Percentiles rank a stretch among this genome's conserved stretches.
Evolutionary conservation across 345 rosid genomes (phyloP).

Genomic region (Eutrema yunnanense): DNA sequence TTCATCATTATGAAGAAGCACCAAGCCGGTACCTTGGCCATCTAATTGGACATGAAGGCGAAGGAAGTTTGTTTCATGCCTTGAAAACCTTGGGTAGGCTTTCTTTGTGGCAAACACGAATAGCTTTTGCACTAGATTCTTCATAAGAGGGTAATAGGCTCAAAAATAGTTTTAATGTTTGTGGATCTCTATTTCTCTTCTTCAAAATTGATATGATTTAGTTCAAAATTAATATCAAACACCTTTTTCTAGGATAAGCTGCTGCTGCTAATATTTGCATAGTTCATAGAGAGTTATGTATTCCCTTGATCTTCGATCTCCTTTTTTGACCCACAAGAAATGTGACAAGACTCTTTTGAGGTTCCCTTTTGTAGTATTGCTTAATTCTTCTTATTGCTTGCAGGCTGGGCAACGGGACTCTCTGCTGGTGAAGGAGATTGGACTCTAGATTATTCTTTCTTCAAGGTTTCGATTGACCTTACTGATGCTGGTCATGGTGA

Average conservation of each 20-base stretch:
- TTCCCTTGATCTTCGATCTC: not conserved
- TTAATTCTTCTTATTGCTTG: constrained; percentile 1
- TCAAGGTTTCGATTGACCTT: constrained; percentile 62
- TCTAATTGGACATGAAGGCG: constrained; percentile 90
- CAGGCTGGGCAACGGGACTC: constrained; percentile 89
- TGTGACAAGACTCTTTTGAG: not conserved
- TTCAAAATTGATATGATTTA: not conserved
- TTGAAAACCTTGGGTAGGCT: constrained; percentile 76
- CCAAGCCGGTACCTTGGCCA: constrained; percentile 84
- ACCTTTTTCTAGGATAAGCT: not conserved
- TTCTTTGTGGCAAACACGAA: not conserved
- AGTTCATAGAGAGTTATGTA: not conserved
- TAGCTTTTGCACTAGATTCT: not conserved
- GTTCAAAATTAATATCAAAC: not conserved
- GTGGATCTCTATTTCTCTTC: not conserved
- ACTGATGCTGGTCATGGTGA: constrained; percentile 95
- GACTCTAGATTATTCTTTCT: constrained; percentile 68
- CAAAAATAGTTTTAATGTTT: not conserved
- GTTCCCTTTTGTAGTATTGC: not conserved
- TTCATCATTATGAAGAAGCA: constrained; percentile 75
- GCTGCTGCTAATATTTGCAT: not conserved
- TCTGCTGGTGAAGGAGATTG: constrained; percentile 69
- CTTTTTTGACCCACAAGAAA: not conserved
- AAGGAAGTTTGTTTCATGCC: constrained; percentile 80
- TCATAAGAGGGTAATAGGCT: not conserved